Conservation (phyloP, 1,284 basidiomycete genomes). For the Malassezia pachydermatis region DNA sequence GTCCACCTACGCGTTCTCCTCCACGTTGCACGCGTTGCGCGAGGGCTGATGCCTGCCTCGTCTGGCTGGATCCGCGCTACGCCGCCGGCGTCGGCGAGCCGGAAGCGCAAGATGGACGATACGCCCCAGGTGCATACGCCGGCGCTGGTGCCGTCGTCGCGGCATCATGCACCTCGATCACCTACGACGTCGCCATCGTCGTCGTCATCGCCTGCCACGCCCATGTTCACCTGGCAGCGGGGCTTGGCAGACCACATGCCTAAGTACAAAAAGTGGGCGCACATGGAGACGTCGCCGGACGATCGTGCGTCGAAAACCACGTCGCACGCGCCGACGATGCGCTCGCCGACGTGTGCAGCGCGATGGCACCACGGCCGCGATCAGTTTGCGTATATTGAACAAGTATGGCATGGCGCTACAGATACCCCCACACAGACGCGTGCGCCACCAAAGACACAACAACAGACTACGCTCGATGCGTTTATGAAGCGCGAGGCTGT, state of each 20-base stretch:
- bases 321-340: neutral
- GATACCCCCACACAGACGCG: neutral
- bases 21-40: too few species aligned
- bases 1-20: too few species aligned
- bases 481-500: neutral
- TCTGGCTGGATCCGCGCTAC: too few species aligned
- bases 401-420: slow-evolving; percentile 10
- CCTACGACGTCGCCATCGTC: neutral
- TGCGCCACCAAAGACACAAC: neutral
- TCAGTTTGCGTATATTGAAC: slow-evolving; percentile 9
- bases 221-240: slow-evolving; percentile 9
- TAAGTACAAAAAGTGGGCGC: slow-evolving; percentile 1
- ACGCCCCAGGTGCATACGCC: too few species aligned
- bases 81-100: too few species aligned
- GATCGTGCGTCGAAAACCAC: neutral
- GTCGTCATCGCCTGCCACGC: neutral
- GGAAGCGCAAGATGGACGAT: too few species aligned
- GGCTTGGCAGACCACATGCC: neutral
- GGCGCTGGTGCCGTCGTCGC: neutral
- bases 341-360: slow-evolving; percentile 4
- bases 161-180: neutral
- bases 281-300: neutral
- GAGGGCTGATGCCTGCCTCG: too few species aligned
- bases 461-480: slow-evolving; percentile 8
- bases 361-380: slow-evolving; percentile 8